A percentile compares a stretch with the other conserved stretches of the same genome.
Conservation (phyloP, 352 stramenopile genomes). For the Globisporangium splendens region DNA sequence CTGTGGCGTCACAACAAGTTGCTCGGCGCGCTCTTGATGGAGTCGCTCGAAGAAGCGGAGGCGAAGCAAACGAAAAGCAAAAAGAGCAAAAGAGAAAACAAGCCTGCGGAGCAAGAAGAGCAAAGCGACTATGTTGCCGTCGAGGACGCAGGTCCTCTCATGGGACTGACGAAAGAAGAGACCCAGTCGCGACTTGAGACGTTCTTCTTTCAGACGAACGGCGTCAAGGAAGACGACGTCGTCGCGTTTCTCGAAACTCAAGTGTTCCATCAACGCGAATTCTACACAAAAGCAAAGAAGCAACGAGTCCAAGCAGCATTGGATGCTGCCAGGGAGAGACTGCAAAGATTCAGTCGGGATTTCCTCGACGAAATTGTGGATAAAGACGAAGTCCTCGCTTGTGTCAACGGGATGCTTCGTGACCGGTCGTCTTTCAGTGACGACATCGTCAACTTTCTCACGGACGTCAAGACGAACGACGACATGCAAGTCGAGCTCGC, state of each 20-base stretch:
- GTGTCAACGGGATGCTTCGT: constrained; percentile 25
- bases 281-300: constrained; percentile 21
- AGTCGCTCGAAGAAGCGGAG: constrained; percentile 33
- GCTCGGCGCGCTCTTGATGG: constrained; percentile 35
- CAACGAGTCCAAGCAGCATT: constrained; percentile 23
- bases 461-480: constrained; percentile 26
- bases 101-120: constrained; percentile 9
- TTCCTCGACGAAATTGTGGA: constrained; percentile 23
- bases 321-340: constrained; percentile 5
- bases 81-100: constrained; percentile 4
- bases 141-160: constrained; percentile 14
- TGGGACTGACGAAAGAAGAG: constrained; percentile 29
- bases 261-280: constrained; percentile 28
- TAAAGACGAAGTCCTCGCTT: constrained; percentile 20
- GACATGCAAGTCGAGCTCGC: constrained; percentile 35
- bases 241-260: constrained; percentile 27
- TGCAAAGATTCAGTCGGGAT: constrained; percentile 22
- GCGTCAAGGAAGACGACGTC: constrained; percentile 30
- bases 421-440: constrained; percentile 27
- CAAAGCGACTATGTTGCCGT: constrained; percentile 10
- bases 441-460: constrained; percentile 33
- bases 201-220: constrained; percentile 34
- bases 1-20: constrained; percentile 59
- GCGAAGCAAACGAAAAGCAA: constrained; percentile 14
- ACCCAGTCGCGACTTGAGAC: constrained; percentile 35